Conservation (phyloP, 1,139 yeast species). For the Saccharomyces hybrid region DNA sequence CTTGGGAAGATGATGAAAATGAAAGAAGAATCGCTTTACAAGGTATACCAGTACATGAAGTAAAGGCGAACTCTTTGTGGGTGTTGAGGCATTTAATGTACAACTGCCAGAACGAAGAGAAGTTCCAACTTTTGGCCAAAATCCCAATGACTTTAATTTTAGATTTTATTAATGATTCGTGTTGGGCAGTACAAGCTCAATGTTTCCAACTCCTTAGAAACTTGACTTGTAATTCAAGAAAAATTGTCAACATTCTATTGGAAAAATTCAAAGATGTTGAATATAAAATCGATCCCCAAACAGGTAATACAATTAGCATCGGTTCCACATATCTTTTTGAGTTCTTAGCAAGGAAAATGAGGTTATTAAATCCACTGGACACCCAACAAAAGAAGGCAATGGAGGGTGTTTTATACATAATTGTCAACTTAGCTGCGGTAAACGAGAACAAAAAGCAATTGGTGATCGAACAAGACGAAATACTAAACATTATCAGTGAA, state of each 20-base stretch:
- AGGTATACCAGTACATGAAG: slow-evolving; percentile 22
- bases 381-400: slow-evolving; percentile 34
- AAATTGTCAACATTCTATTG: slow-evolving; percentile 41
- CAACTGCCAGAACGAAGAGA: slow-evolving; percentile 37
- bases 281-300: slow-evolving; percentile 20
- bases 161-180: slow-evolving; percentile 42
- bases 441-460: slow-evolving; percentile 42
- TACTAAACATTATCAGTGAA: slow-evolving; percentile 36
- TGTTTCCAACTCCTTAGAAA: slow-evolving; percentile 68
- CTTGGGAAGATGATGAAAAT: slow-evolving; percentile 6
- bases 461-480: slow-evolving; percentile 37
- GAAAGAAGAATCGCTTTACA: slow-evolving; percentile 8
- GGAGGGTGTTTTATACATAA: slow-evolving; percentile 43
- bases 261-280: slow-evolving; percentile 31
- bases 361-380: slow-evolving; percentile 22
- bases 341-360: slow-evolving; percentile 34
- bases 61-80: slow-evolving; percentile 47
- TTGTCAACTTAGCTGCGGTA: slow-evolving; percentile 54
- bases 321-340: slow-evolving; percentile 33
- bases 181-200: slow-evolving; percentile 53
- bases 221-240: slow-evolving; percentile 57
- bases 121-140: slow-evolving; percentile 34
- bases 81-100: slow-evolving; percentile 50
- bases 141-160: slow-evolving; percentile 48
- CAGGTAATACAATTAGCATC: slow-evolving; percentile 10